Percentiles rank a stretch among this genome's conserved stretches.
Evolutionary conservation across 169 alveolate species (phyloP).

Genomic region (Plasmodium knowlesi): DNA sequence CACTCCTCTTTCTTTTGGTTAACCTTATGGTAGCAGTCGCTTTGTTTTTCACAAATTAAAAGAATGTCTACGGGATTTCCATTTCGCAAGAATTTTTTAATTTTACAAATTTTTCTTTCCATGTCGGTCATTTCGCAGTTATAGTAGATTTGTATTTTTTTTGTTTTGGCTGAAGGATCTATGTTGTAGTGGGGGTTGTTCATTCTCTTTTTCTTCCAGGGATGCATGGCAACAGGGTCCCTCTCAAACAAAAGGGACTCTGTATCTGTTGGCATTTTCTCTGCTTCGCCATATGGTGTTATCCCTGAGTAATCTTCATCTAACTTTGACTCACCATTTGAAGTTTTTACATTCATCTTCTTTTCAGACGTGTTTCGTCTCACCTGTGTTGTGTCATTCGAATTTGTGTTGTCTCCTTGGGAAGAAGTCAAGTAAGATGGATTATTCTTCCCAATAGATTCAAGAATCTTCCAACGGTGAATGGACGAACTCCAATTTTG

Average conservation of each 20-base stretch:
- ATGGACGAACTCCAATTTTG: background rate
- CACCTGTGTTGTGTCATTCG: background rate
- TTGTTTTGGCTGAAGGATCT: conserved; percentile 57
- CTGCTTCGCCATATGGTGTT: background rate
- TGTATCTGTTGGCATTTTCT: background rate
- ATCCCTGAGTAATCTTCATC: background rate
- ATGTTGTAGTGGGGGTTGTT: conserved; percentile 9
- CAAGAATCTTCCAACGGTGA: background rate
- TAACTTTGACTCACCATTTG: background rate
- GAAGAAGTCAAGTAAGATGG: background rate
- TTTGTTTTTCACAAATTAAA: conserved; percentile 22
- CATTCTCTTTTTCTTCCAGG: background rate
- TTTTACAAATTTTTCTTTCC: conserved; percentile 45
- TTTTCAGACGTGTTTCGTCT: background rate
- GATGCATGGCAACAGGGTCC: background rate
- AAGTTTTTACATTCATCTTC: background rate
- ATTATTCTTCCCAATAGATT: background rate
- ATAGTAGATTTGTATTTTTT: conserved; percentile 61
- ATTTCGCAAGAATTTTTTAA: conserved; percentile 34
- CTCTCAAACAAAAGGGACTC: background rate
- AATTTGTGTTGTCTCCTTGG: background rate
- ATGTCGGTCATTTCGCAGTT: conserved; percentile 64
- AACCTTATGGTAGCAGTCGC: background rate
- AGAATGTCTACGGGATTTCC: conserved; percentile 62
- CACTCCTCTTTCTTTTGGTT: background rate